These are phyloP conservation scores for Aphanomyces euteiches DNA, from an alignment of 352 stramenopile species.

Conservation along the genomic window DNA sequence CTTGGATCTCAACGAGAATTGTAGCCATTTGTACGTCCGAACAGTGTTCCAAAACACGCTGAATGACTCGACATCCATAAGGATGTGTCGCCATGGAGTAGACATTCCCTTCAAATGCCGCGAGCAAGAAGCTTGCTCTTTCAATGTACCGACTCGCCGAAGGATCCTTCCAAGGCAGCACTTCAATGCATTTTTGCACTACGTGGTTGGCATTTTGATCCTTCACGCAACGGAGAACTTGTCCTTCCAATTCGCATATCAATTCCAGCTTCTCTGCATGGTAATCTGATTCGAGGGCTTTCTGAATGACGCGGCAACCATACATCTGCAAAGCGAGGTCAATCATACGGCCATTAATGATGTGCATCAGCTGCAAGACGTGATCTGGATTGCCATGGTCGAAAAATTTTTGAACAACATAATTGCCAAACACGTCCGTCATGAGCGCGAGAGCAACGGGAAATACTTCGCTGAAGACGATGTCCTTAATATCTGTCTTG, in stretches of 20 bases:
- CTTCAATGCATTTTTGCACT: constrained; percentile 98
- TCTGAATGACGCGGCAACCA: constrained; percentile 96
- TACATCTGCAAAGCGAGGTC: constrained; percentile 94
- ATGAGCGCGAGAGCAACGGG: constrained; percentile 77
- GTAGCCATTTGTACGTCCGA: constrained; percentile 85
- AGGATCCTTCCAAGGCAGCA: constrained; percentile 38
- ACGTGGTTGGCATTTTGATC: constrained; percentile 99
- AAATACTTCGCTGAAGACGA: constrained; percentile 82
- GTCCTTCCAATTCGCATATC: constrained; percentile 72
- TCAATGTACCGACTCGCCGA: constrained; percentile 56
- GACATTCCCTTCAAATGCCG: constrained; percentile 92
- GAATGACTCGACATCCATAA: constrained; percentile 98
- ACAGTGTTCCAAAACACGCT: constrained; percentile 96
- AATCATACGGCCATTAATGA: constrained; percentile 93
- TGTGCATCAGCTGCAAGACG: constrained; percentile 74
- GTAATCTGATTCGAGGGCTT: constrained; percentile 57
- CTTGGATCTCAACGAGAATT: constrained; percentile 93
- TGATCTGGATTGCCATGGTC: constrained; percentile 90
- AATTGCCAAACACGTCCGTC: constrained; percentile 98
- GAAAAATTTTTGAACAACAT: constrained; percentile 98
- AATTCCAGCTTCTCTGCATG: constrained; percentile 43
- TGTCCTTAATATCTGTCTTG: constrained; percentile 58
- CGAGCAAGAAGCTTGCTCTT: constrained; percentile 97
- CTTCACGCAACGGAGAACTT: constrained; percentile 91
- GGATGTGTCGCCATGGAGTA: constrained; percentile 91